Evolutionary conservation across 2,329 filamentous ascomycete species (phyloP).

Genomic region (Fusarium solani-melongenae): DNA sequence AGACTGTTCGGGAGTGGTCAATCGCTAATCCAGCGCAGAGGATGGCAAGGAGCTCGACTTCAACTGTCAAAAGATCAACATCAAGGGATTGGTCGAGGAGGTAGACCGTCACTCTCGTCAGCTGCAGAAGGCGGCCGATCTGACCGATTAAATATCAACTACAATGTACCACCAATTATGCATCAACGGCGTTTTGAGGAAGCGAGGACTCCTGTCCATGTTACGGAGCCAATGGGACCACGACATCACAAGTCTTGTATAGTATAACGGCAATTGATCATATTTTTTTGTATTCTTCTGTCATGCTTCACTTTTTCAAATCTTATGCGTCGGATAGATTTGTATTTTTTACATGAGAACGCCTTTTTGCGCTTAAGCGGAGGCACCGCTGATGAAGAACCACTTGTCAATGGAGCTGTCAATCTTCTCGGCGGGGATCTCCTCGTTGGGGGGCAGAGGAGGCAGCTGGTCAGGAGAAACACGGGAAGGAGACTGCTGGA

Average conservation of each 20-base stretch:
- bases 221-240: conserved; percentile 27
- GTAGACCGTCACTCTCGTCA: conserved; percentile 88
- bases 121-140: conserved; percentile 84
- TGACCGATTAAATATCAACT: conserved; percentile 60
- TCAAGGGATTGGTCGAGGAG: conserved; percentile 88
- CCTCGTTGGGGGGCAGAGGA: conserved; percentile 82
- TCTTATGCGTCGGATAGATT: conserved; percentile 25
- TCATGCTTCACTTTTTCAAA: conserved; percentile 31
- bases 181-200: conserved; percentile 49
- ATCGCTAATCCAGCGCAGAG: conserved; percentile 64
- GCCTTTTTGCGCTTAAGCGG: conserved; percentile 66
- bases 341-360: conserved; percentile 26
- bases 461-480: conserved; percentile 76
- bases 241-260: conserved; percentile 39
- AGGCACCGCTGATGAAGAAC: conserved; percentile 99
- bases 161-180: conserved; percentile 44
- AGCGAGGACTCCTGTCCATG: conserved; percentile 36
- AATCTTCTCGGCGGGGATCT: conserved; percentile 86
- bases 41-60: conserved; percentile 92
- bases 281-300: conserved; percentile 33
- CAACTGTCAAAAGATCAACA: conserved; percentile 82
- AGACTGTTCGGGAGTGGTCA: conserved; percentile 12
- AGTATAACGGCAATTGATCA: conserved; percentile 40
- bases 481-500: conserved; percentile 78
- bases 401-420: conserved; percentile 99